A percentile compares a stretch with the other conserved stretches of the same genome.
These are phyloP conservation scores for Ascocoryne sarcoides DNA, from an alignment of 2,329 filamentous ascomycete species.

Conservation along the genomic window DNA sequence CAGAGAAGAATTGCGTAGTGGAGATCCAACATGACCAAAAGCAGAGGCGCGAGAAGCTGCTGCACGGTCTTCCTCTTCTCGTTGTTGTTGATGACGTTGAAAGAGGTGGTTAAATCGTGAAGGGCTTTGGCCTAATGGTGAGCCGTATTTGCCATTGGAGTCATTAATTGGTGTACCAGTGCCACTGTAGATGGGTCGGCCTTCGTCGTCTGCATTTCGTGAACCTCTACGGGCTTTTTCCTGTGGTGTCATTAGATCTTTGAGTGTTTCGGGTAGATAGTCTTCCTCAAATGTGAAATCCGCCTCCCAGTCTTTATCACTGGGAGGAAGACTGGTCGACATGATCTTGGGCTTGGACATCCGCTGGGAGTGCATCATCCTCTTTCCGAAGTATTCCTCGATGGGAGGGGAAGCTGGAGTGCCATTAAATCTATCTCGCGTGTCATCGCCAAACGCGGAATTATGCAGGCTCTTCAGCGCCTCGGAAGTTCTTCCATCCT, in stretches of 20 bases:
- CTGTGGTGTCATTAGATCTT: constrained; percentile 57
- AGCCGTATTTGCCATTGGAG: constrained; percentile 48
- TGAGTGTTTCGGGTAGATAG: constrained; percentile 66
- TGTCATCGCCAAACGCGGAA: constrained; percentile 54
- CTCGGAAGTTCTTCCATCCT: constrained; percentile 52
- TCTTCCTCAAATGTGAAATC: constrained; percentile 82
- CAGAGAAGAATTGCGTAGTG: constrained; percentile 53
- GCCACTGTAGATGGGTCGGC: constrained; percentile 33
- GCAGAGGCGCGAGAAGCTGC: constrained; percentile 35
- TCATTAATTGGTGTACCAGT: constrained; percentile 35
- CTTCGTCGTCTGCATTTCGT: constrained; percentile 46
- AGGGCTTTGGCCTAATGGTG: constrained; percentile 48
- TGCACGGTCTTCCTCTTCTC: constrained; percentile 40
- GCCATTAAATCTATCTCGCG: constrained; percentile 53
- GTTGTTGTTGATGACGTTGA: constrained; percentile 45
- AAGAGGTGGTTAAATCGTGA: constrained; percentile 54
- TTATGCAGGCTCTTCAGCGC: constrained; percentile 56
- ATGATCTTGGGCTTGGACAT: constrained; percentile 59
- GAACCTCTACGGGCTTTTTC: constrained; percentile 59
- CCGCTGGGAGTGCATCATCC: constrained; percentile 61
- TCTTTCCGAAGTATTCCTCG: constrained; percentile 59
- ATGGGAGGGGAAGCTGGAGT: constrained; percentile 36
- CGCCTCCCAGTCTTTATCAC: constrained; percentile 55
- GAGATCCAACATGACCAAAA: constrained; percentile 59
- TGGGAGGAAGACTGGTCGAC: constrained; percentile 55